Evolutionary conservation across 257 asterid genomes (phyloP).

Genomic region (Solanum commersonii): DNA sequence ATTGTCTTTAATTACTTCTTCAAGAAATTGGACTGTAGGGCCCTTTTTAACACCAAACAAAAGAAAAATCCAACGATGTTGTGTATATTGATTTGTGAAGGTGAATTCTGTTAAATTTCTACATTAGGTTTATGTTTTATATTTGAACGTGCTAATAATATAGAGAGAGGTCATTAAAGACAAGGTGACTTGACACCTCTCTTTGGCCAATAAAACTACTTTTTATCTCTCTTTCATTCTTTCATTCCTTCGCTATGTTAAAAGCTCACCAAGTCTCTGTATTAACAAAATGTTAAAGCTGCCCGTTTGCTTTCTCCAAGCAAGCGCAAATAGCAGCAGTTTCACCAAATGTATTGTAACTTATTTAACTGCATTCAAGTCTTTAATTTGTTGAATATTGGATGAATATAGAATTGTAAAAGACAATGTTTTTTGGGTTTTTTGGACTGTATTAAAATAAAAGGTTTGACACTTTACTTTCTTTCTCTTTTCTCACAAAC

Average conservation of each 20-base stretch:
- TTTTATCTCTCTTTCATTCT: background rate
- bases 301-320: background rate
- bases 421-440: background rate
- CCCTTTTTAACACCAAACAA: background rate
- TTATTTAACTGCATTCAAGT: background rate
- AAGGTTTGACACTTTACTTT: background rate
- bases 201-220: background rate
- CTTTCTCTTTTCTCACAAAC: background rate
- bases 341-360: background rate
- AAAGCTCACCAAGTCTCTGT: background rate
- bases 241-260: background rate
- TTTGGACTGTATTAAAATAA: background rate
- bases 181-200: background rate
- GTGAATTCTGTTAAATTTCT: background rate
- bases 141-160: background rate
- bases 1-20: background rate
- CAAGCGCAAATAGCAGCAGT: background rate
- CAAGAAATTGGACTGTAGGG: background rate
- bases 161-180: background rate
- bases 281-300: background rate
- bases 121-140: background rate
- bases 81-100: background rate
- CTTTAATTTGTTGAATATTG: background rate
- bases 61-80: background rate
- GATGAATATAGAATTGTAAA: background rate